phyloP scores from a whole-genome alignment of 2,329 filamentous ascomycete species.

The Penicillium brasilianum region DNA sequence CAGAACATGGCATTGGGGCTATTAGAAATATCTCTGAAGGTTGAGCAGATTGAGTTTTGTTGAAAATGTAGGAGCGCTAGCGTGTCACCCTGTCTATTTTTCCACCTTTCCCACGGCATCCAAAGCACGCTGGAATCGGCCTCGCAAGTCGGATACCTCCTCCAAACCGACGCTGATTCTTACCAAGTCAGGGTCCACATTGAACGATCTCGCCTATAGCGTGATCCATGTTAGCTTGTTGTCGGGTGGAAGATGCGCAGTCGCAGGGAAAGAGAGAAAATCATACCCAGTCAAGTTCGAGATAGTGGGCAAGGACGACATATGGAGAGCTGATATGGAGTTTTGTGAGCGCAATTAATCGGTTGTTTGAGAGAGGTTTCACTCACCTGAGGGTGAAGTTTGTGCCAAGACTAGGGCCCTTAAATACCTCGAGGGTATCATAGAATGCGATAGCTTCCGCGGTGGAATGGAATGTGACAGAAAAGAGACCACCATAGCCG shows the following conservation, averaged over 20 bases:
- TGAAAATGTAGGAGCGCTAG: conserved; percentile 4
- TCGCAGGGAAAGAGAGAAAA: neutral
- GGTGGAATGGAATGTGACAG: conserved; percentile 75
- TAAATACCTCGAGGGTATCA: conserved; percentile 83
- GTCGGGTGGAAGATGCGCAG: neutral
- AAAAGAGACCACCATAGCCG: conserved; percentile 89
- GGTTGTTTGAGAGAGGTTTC: neutral
- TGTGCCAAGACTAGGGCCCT: conserved; percentile 92
- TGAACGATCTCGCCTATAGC: conserved; percentile 70
- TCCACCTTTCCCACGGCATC: conserved; percentile 53
- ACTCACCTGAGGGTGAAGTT: conserved; percentile 82
- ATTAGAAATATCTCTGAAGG: conserved; percentile 1
- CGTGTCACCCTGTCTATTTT: conserved; percentile 11
- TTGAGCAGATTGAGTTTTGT: conserved; percentile 3
- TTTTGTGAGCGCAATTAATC: neutral
- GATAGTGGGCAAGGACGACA: conserved; percentile 87
- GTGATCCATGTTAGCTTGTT: conserved; percentile 19
- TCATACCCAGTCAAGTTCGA: conserved; percentile 83
- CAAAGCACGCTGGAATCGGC: conserved; percentile 72
- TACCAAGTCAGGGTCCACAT: conserved; percentile 79
- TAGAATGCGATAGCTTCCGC: conserved; percentile 80
- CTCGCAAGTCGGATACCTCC: conserved; percentile 68
- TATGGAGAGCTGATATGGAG: conserved; percentile 72
- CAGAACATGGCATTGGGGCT: neutral
- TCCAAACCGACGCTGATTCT: conserved; percentile 91